phyloP scores from a whole-genome alignment of 73 alveolate genomes.

The Uronychia setigera region DNA sequence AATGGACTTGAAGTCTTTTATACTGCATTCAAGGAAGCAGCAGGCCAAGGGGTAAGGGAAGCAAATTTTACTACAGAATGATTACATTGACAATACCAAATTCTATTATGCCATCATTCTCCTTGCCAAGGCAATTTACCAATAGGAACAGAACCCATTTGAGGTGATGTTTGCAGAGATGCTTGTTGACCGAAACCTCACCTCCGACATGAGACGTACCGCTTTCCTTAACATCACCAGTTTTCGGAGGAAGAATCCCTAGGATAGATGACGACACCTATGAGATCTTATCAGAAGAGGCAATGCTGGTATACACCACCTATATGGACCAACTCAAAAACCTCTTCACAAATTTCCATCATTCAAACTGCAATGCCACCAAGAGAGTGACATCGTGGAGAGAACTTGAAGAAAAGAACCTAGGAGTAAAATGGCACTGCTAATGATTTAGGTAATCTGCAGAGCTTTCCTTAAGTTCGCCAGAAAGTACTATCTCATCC shows the following conservation, averaged over 20 bases:
- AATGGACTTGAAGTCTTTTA: constrained; percentile 57
- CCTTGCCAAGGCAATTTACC: constrained; percentile 57
- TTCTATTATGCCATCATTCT: constrained; percentile 69
- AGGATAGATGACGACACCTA: constrained; percentile 63
- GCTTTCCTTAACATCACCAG: not conserved
- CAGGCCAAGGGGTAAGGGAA: constrained; percentile 28
- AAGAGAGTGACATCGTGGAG: constrained; percentile 48
- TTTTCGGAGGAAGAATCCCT: constrained; percentile 71
- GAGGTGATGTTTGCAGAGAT: constrained; percentile 72
- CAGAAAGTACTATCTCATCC: constrained; percentile 55
- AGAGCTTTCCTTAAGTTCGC: constrained; percentile 63
- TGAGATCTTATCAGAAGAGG: constrained; percentile 56
- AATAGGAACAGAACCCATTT: constrained; percentile 67
- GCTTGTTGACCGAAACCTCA: constrained; percentile 63
- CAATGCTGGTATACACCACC: constrained; percentile 40
- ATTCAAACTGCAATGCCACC: constrained; percentile 52
- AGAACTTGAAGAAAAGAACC: constrained; percentile 61
- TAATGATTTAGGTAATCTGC: constrained; percentile 9
- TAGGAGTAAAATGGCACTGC: constrained; percentile 14
- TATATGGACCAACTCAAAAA: constrained; percentile 51
- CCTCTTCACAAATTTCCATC: constrained; percentile 49
- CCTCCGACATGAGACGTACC: constrained; percentile 52
- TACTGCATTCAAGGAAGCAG: constrained; percentile 66
- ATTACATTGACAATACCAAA: constrained; percentile 47
- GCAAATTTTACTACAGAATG: constrained; percentile 11